phyloP scores from a whole-genome alignment of 306 rosid genomes.

The Quercus variabilis region DNA sequence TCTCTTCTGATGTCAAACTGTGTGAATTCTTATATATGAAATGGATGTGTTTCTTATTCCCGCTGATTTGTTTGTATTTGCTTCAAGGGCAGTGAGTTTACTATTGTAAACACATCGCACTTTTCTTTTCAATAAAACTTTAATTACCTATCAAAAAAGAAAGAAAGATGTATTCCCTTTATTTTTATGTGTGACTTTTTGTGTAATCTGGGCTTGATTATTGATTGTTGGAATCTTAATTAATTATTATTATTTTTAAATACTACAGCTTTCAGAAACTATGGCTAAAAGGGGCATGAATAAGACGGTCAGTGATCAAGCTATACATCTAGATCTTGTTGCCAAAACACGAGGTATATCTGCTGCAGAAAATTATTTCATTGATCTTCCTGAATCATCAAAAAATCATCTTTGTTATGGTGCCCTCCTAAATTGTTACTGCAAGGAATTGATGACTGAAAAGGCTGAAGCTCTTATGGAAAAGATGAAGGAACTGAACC shows the following conservation, averaged over 20 bases:
- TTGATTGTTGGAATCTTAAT: background rate
- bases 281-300: slow-evolving; percentile 78
- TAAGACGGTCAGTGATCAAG: slow-evolving; percentile 79
- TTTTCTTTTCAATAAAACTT: no score
- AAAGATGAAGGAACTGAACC: slow-evolving; percentile 84
- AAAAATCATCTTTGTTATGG: slow-evolving; percentile 84
- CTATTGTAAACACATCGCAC: no score
- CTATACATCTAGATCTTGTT: slow-evolving; percentile 80
- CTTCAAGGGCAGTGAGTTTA: no score
- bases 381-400: slow-evolving; percentile 66
- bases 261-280: slow-evolving; percentile 66
- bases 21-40: background rate
- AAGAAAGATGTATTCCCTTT: no score
- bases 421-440: slow-evolving; percentile 84
- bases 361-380: slow-evolving; percentile 74
- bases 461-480: slow-evolving; percentile 79
- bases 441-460: slow-evolving; percentile 79
- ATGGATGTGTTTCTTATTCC: background rate
- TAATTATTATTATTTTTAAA: background rate
- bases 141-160: no score
- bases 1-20: no score
- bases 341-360: slow-evolving; percentile 69
- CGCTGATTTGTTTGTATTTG: no score
- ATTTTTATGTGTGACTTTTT: background rate
- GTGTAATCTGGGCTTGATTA: background rate